Evolutionary conservation across 2,329 filamentous ascomycete species (phyloP).

Genomic region (Paecilomyces sp.): DNA sequence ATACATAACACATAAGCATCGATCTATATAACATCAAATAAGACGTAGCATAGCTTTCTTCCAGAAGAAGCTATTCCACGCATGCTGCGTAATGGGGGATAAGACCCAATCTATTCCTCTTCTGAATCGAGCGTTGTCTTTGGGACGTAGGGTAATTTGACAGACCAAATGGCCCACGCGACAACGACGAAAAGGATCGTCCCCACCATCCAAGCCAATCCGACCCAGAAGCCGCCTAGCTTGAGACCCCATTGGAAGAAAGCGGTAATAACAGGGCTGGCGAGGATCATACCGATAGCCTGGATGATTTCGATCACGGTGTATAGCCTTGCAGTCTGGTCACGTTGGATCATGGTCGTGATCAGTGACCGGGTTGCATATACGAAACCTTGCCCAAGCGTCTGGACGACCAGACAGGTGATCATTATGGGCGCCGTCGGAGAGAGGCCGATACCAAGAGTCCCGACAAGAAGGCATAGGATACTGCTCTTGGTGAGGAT

Average conservation of each 20-base stretch:
- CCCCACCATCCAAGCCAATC: conserved; percentile 38
- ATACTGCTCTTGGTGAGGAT: conserved; percentile 41
- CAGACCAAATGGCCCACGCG: conserved; percentile 5
- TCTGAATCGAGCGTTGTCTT: not conserved
- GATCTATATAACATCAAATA: not conserved
- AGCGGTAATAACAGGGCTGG: conserved; percentile 39
- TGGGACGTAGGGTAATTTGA: not conserved
- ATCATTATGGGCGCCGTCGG: conserved; percentile 36
- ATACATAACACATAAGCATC: not conserved
- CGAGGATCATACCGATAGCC: conserved; percentile 40
- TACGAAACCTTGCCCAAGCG: conserved; percentile 42
- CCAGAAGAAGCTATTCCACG: not conserved
- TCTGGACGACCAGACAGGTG: conserved; percentile 40
- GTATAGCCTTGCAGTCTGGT: conserved; percentile 43
- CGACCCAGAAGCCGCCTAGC: conserved; percentile 41
- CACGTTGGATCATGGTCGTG: conserved; percentile 41
- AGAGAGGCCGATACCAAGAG: conserved; percentile 40
- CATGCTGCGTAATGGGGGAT: not conserved
- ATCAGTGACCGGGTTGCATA: conserved; percentile 41
- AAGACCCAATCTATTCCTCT: not conserved
- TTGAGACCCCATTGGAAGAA: conserved; percentile 42
- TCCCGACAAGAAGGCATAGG: conserved; percentile 36
- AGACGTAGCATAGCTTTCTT: not conserved
- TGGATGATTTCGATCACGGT: conserved; percentile 44
- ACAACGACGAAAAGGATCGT: conserved; percentile 1